Conservation (phyloP, 148 eudicot genomes). For the Rhododendron williamsianum region DNA sequence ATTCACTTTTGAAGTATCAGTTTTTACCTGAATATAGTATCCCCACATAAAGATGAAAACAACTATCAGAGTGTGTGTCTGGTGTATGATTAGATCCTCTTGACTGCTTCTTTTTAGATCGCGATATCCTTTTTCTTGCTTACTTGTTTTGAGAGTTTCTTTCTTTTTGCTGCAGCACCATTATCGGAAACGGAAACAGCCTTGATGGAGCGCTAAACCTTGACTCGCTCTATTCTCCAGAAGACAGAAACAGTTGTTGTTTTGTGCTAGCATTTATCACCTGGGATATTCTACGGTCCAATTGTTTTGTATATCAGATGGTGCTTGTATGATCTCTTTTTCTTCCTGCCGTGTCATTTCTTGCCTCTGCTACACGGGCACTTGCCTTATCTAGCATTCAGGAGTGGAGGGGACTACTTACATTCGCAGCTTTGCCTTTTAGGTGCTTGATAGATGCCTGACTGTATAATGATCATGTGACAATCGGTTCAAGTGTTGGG, state of each 20-base stretch:
- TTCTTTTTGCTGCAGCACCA: constrained; percentile 64
- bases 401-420: not conserved
- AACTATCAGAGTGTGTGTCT: not conserved
- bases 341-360: not conserved
- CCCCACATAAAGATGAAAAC: not conserved
- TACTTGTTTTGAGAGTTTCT: constrained; percentile 6
- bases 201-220: constrained; percentile 66
- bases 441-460: constrained; percentile 1
- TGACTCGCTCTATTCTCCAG: constrained; percentile 2
- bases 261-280: constrained; percentile 1
- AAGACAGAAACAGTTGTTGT: not conserved
- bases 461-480: not conserved
- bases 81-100: not conserved
- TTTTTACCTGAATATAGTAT: not conserved
- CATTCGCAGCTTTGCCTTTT: not conserved
- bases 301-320: not conserved
- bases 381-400: not conserved
- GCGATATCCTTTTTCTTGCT: not conserved
- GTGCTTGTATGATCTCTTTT: constrained; percentile 3
- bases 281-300: constrained; percentile 2
- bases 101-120: not conserved
- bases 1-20: not conserved
- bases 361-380: not conserved
- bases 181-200: constrained; percentile 91
- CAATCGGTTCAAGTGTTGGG: not conserved